Evolutionary conservation across 164 flowering plant species (phyloP).

Genomic region (Nelumbo lutea): DNA sequence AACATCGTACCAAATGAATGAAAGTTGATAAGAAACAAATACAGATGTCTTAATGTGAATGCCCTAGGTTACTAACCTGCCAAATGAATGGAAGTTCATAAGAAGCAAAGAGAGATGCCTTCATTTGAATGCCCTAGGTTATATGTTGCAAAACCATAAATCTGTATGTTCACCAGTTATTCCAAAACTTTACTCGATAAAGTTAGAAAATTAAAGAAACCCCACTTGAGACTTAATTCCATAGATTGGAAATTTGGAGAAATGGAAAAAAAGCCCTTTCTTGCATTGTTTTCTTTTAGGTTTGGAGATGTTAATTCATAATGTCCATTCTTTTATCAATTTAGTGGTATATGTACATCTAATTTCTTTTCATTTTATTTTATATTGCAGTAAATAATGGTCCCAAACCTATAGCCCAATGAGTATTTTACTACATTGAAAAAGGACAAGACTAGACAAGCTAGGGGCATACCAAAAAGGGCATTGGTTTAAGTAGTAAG

Average conservation of each 20-base stretch:
- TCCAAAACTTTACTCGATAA: neutral
- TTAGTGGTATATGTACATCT: neutral
- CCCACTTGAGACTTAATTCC: neutral
- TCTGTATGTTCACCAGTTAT: neutral
- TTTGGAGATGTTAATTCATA: neutral
- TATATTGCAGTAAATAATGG: too few species aligned
- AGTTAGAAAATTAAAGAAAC: neutral
- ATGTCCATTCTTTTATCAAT: neutral
- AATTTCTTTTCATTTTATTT: too few species aligned
- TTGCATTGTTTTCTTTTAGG: neutral
- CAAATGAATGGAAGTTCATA: neutral
- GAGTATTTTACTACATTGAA: neutral
- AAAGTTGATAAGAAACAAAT: too few species aligned
- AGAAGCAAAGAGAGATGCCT: neutral
- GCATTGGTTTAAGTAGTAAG: too few species aligned
- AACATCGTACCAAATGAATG: too few species aligned
- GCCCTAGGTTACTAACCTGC: too few species aligned
- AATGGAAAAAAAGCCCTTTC: neutral
- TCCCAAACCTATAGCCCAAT: neutral
- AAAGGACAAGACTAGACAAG: too few species aligned
- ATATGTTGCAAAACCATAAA: neutral
- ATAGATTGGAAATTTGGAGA: neutral
- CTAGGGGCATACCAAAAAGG: too few species aligned
- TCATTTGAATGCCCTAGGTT: neutral
- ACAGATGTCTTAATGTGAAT: too few species aligned